A percentile compares a stretch with the other conserved stretches of the same genome.
Conservation (phyloP, 1,139 yeast species). For the Geotrichum histeridarum region DNA sequence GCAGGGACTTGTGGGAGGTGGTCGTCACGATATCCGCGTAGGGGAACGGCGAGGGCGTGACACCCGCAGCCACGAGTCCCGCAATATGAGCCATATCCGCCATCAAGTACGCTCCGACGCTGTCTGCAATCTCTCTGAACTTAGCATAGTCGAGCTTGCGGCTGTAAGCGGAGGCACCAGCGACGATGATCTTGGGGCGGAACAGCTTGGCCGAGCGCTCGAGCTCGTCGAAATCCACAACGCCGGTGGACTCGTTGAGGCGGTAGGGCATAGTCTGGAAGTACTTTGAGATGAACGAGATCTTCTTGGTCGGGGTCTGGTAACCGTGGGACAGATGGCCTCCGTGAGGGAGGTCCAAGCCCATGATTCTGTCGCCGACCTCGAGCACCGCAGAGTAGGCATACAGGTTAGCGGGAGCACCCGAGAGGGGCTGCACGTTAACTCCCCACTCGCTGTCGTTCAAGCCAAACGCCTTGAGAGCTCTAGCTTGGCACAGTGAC, state of each 20-base stretch:
- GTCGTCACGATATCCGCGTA: constrained; percentile 94
- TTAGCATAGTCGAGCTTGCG: constrained; percentile 85
- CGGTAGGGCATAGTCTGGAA: constrained; percentile 97
- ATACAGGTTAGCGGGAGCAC: constrained; percentile 93
- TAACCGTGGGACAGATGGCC: constrained; percentile 96
- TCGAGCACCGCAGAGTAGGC: constrained; percentile 89
- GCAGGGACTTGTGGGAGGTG: constrained; percentile 91
- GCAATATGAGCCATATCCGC: constrained; percentile 97
- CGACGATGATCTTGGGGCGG: constrained; percentile 92
- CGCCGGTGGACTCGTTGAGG: constrained; percentile 74
- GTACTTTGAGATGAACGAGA: constrained; percentile 84
- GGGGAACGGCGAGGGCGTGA: constrained; percentile 87
- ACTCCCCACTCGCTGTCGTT: constrained; percentile 88
- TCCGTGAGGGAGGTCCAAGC: constrained; percentile 93
- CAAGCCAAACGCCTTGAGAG: constrained; percentile 75
- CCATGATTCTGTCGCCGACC: constrained; percentile 92
- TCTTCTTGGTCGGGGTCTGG: constrained; percentile 82
- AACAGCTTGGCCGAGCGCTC: constrained; percentile 77
- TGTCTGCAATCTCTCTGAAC: constrained; percentile 84
- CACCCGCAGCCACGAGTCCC: constrained; percentile 90
- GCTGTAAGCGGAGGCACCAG: constrained; percentile 95
- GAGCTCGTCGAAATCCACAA: constrained; percentile 85
- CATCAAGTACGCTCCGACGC: constrained; percentile 85
- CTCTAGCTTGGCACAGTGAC: constrained; percentile 83
- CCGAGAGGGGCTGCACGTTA: constrained; percentile 88